Percentiles rank a stretch among this genome's conserved stretches.
phyloP scores from a whole-genome alignment of 306 rosid genomes.

The Argentina anserina region DNA sequence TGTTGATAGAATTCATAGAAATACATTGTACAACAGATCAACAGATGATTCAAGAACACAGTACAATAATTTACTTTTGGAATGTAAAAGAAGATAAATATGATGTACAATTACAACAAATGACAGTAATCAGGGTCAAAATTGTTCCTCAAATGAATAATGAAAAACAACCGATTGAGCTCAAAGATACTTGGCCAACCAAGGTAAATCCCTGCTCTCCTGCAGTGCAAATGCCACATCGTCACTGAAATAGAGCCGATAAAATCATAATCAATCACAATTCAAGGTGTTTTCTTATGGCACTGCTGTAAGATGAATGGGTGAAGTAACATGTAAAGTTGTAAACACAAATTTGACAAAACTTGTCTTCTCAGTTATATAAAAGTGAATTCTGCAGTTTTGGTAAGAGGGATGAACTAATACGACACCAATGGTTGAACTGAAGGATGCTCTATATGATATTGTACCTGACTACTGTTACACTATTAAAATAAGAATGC shows the following conservation, averaged over 20 bases:
- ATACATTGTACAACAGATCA: not conserved
- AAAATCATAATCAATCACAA: not conserved
- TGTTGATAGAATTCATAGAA: not conserved
- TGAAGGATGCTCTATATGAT: not conserved
- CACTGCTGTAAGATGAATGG: not conserved
- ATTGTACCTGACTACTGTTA: not conserved
- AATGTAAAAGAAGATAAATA: too few species aligned
- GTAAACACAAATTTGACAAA: not conserved
- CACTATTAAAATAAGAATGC: not conserved
- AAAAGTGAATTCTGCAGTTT: too few species aligned
- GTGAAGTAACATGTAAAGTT: not conserved
- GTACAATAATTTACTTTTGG: too few species aligned
- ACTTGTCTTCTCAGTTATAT: not conserved
- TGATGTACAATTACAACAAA: not conserved
- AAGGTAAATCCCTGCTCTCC: slow-evolving; percentile 68
- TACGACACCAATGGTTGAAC: not conserved
- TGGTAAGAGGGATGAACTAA: not conserved
- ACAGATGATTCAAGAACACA: not conserved
- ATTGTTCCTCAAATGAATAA: slow-evolving; percentile 17
- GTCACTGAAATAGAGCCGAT: slow-evolving; percentile 3
- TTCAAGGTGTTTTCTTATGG: not conserved
- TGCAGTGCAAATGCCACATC: slow-evolving; percentile 86
- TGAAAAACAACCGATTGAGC: not conserved
- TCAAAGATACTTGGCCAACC: slow-evolving; percentile 85
- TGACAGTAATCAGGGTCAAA: slow-evolving; percentile 12